Evolutionary conservation across 2,329 filamentous ascomycete genomes (phyloP), one percentile per base, ranked within the genome.

Genomic region (Pezicula rhizophila): DNA sequence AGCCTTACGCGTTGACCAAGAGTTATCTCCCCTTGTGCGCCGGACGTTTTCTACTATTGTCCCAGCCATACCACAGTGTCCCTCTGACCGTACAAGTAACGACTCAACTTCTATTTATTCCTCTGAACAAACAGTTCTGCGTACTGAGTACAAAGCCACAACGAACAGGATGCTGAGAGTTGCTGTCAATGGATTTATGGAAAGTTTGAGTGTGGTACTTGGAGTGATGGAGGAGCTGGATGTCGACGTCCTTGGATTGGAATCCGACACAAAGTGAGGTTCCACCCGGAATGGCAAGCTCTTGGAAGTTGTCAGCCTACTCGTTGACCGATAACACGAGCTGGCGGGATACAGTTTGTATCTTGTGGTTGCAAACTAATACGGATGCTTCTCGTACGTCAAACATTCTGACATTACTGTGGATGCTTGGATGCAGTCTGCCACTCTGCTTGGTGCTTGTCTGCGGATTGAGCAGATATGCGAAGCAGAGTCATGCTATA

Each of bases 151-250:
- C 70, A 79, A 77, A 47, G 93, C 93, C 1, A 89, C 89, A 0
- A 97, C 93, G 17, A 96, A 96, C 65, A 85, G 93, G 58, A 97
- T 97, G 92, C 77, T 99, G 50, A 84, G 93, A 40, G 93, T 99
- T 2, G 88, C 92, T 3, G 91, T 96, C 49, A 97, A 97, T 70
- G 89, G 90, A 8, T 96, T 96, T 68, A 90, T 97, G 76, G 92
- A 97, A 61, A 95, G 86, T 58, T 67, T 96, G 48, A 81, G 82
- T 46, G 81, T 96, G 5, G 85, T 96, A 1, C 67, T 96, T 38
- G 87, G 90, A 47, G 87, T 95, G 14, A 96, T 96, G 87, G 83
- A 88, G 67, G 86, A 95, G 65, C 69, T 97, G 60, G 92, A 97
- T 68, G 80, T 84, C 23, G 91, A 96, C 70, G 85, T 93, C 2